Evolutionary conservation across 192 early-diverging fungal species (phyloP), one percentile per base, ranked within the genome.

Genomic region (Lobosporangium transversale): DNA sequence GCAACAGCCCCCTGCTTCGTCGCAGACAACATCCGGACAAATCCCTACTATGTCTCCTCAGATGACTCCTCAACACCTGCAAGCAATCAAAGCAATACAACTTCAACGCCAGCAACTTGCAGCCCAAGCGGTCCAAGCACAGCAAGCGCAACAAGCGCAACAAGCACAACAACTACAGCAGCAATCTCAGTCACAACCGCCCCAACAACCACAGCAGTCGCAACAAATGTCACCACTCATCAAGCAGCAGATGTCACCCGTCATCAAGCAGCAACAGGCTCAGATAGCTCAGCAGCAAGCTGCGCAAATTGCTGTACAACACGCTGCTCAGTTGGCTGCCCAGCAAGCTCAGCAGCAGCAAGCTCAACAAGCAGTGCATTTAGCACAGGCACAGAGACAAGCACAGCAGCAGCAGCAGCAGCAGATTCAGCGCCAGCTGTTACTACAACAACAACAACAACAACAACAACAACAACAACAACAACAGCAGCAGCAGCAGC

Each of bases 81-180:
- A 40, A 31, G 50, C 49, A 27, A 14, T 45, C 30, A 47, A 40
- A 26, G 29, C 9, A 10, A 48, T 20, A 3, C 44, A 44, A 21
- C 55, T n/a, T n/a, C n/a, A 57, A 32, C 66, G 36, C 6, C 53
- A 40, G 32, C 64, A 57, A 43, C 40, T 63, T n/a, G 33, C 31
- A 18, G 32, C 31, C 2, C 58, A 61, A 37, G 20, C 23, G n/a
- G 51, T 44, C 17, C 47, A 49, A 23, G 15, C 3, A 30, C 57
- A 27, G 23, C 60, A 49, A 15, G 32, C 60, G 0, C 56, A 58
- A 44, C 56, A 58, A 27, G 21, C 23, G 30, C 60, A 62, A 35
- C 49, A 62, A 40, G 6, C 15, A 40, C 23, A 1, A 1, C 58
- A 60, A 60, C 58, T 48, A 11, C 27, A 23, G 32, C 54, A 42